Evolutionary conservation across 1,139 yeast species (phyloP), one percentile per base, ranked within the genome.

Genomic region (Blastobotrys indianensis): DNA sequence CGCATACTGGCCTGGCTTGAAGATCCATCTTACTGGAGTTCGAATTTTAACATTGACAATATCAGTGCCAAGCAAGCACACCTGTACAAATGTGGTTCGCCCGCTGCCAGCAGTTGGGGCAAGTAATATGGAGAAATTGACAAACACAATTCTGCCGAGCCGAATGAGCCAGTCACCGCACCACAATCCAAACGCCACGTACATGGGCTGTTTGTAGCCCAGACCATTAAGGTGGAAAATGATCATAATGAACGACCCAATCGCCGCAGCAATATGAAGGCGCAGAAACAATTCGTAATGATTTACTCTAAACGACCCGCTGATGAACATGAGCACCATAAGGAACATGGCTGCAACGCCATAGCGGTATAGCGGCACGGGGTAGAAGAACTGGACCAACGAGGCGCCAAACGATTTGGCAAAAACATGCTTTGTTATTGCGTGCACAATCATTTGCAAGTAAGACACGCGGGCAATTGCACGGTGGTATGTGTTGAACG

Each of bases 1-100:
- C 0, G 78, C 80, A 59, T 75, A 82, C 15, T 82, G 80, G n/a
- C 86, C 86, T 4, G 86, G 82, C 45, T 61, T 59, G 12, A 73
- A 64, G 34, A 66, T 65, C 74, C 80, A 72, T 7, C 55, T 44
- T 3, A 61, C 59, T 0, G 70, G 67, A 0, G 67, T 61, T n/a
- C 56, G 50, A 37, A 66, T 52, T 20, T 57, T 51, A 36, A 67
- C 53, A 17, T 56, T 56, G 17, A 63, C 53, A n/a, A 62, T 50
- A 35, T 65, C 65, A 8, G 55, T 56, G 33, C 59, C 59, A 31
- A 65, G 51, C 13, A 64, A 52, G 10, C 62, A 59, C 51, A 73
- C 67, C 11, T 66, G 60, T 2, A 75, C 77, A 45, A 61, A 63
- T 13, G 75, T 59, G 11, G 55, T 41, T 13, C 58, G 45, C 11